Evolutionary conservation across 2,329 filamentous ascomycete species (phyloP).

Genomic region (Aspergillus spinulosporus): DNA sequence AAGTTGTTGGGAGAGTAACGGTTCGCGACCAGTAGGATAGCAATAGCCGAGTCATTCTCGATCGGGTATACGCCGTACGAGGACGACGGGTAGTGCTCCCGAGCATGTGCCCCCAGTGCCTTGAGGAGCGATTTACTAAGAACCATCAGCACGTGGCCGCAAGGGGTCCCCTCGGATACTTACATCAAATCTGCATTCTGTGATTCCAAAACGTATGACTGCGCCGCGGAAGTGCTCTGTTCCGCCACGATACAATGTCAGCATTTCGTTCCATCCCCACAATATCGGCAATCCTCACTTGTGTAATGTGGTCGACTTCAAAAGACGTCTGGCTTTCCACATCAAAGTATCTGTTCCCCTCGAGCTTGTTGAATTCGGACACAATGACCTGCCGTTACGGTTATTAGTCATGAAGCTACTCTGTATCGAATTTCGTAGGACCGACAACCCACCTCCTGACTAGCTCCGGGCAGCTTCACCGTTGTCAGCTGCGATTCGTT

Average conservation of each 20-base stretch:
- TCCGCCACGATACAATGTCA: slow-evolving; percentile 17
- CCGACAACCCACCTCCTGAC: slow-evolving; percentile 64
- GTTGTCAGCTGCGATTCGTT: slow-evolving; percentile 92
- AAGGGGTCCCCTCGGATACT: slow-evolving; percentile 31
- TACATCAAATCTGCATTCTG: slow-evolving; percentile 78
- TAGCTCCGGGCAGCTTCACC: slow-evolving; percentile 84
- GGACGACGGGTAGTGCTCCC: slow-evolving; percentile 84
- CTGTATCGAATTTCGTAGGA: not conserved
- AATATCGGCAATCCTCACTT: slow-evolving; percentile 49
- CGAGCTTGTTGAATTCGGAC: slow-evolving; percentile 81
- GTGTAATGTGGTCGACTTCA: slow-evolving; percentile 78
- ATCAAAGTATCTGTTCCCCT: slow-evolving; percentile 83
- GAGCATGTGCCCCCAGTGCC: slow-evolving; percentile 70
- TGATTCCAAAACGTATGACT: slow-evolving; percentile 77
- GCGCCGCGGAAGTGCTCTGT: slow-evolving; percentile 77
- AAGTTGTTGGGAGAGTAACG: slow-evolving; percentile 99
- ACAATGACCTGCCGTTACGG: slow-evolving; percentile 64
- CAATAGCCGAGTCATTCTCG: slow-evolving; percentile 71
- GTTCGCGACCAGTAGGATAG: slow-evolving; percentile 84
- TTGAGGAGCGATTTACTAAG: slow-evolving; percentile 79
- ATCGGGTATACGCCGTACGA: slow-evolving; percentile 81
- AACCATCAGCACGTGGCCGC: not conserved
- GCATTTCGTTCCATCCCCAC: slow-evolving; percentile 18
- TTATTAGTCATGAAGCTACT: slow-evolving; percentile 1
- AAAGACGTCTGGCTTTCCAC: slow-evolving; percentile 86